These are phyloP conservation scores for Tylopilus sp. DNA, from an alignment of 768 basidiomycete genomes.

Conservation along the genomic window DNA sequence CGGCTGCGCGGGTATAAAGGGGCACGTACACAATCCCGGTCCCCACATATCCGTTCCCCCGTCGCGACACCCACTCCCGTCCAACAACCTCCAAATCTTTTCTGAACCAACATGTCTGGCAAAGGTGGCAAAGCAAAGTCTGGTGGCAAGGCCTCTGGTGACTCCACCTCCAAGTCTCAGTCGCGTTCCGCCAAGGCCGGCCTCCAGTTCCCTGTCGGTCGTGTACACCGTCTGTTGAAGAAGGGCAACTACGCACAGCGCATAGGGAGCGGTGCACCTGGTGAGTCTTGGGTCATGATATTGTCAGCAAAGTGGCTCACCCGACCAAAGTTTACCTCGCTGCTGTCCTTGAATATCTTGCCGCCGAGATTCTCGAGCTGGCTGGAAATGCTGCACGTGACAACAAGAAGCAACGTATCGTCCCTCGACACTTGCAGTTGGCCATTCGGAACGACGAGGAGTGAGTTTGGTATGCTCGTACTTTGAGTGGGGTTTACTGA, in stretches of 20 bases:
- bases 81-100: not conserved
- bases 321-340: constrained; percentile 49
- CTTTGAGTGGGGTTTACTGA: not conserved
- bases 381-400: constrained; percentile 55
- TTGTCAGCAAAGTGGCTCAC: not conserved
- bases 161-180: constrained; percentile 27
- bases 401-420: constrained; percentile 61
- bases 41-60: constrained; percentile 7
- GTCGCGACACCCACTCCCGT: not conserved
- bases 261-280: constrained; percentile 53
- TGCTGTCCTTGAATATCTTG: constrained; percentile 59
- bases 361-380: constrained; percentile 61
- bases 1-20: constrained; percentile 29
- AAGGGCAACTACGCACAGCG: constrained; percentile 57
- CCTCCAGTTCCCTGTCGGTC: constrained; percentile 53
- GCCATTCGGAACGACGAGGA: constrained; percentile 65
- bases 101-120: constrained; percentile 33
- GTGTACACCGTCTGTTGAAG: constrained; percentile 58
- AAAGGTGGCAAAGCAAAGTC: constrained; percentile 59
- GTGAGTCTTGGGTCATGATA: constrained; percentile 15
- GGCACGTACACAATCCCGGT: not conserved
- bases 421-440: constrained; percentile 62
- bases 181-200: constrained; percentile 42
- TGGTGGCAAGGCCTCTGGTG: constrained; percentile 58
- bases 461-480: constrained; percentile 13